phyloP scores from a whole-genome alignment of 805 yeast species.

The Nakazawaea wickerhamii region DNA sequence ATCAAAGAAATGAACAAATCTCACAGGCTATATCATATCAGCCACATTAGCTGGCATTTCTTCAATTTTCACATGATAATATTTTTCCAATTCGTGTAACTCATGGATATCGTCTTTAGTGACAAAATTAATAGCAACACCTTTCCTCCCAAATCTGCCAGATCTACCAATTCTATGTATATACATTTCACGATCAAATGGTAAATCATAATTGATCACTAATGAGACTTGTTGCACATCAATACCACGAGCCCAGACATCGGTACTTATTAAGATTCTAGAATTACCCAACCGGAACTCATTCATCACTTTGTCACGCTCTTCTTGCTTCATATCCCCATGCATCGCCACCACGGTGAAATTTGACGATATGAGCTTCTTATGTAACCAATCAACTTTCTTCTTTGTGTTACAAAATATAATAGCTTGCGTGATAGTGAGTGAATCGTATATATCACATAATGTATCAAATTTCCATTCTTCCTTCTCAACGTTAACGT shows the following conservation, averaged over 20 bases:
- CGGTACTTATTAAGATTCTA: constrained; percentile 88
- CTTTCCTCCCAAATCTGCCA: constrained; percentile 98
- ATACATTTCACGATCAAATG: constrained; percentile 86
- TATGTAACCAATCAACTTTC: constrained; percentile 86
- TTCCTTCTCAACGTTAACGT: constrained; percentile 86
- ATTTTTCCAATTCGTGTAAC: constrained; percentile 82
- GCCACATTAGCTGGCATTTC: constrained; percentile 80
- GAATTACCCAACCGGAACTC: constrained; percentile 95
- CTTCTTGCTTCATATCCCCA: constrained; percentile 92
- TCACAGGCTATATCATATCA: constrained; percentile 14
- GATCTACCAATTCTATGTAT: constrained; percentile 98
- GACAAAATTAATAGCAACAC: constrained; percentile 93
- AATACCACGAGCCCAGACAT: constrained; percentile 95
- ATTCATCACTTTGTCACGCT: constrained; percentile 91
- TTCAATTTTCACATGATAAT: constrained; percentile 82
- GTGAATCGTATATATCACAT: constrained; percentile 90
- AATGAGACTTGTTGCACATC: constrained; percentile 96
- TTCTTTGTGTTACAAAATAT: constrained; percentile 95
- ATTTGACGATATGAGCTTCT: constrained; percentile 66
- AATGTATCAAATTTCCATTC: constrained; percentile 92
- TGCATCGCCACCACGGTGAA: constrained; percentile 94
- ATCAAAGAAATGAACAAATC: constrained; percentile 19
- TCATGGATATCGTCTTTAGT: constrained; percentile 71
- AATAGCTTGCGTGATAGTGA: constrained; percentile 95
- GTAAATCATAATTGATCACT: constrained; percentile 91